These are phyloP conservation scores for Trichoderma gamsii DNA, from an alignment of 495 filamentous ascomycete genomes.

Conservation along the genomic window DNA sequence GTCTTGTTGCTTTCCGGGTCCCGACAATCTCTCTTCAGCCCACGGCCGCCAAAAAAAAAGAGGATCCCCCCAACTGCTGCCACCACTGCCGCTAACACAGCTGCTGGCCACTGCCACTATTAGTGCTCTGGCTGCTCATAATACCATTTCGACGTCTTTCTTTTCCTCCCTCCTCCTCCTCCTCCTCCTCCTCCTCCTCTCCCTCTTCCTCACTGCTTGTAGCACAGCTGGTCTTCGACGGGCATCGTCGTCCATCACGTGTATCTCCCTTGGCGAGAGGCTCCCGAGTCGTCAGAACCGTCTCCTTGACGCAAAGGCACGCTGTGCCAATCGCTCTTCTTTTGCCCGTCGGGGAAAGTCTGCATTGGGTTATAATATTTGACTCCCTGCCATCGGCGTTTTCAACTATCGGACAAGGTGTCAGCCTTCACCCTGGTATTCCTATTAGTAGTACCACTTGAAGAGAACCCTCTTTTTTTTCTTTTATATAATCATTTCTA, in stretches of 20 bases:
- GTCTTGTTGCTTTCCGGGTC: slow-evolving; percentile 9
- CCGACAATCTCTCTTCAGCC: slow-evolving; percentile 12
- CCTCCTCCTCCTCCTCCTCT: not conserved
- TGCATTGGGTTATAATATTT: not conserved
- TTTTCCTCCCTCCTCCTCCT: not conserved
- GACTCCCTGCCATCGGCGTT: not conserved
- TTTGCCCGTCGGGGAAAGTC: not conserved
- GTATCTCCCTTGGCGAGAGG: not conserved
- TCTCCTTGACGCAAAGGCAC: not conserved
- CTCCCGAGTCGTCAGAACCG: too few species aligned
- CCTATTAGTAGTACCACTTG: too few species aligned
- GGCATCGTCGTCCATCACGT: slow-evolving; percentile 5
- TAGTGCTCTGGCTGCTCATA: not conserved
- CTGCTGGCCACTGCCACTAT: not conserved
- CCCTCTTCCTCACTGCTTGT: not conserved
- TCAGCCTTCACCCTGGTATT: not conserved
- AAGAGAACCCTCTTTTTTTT: not conserved
- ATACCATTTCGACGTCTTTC: not conserved
- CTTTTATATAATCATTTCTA: not conserved
- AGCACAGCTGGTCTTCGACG: not conserved
- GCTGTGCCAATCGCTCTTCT: not conserved
- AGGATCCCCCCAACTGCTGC: not conserved
- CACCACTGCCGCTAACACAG: too few species aligned
- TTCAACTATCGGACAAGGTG: not conserved
- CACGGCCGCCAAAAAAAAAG: not conserved